These are phyloP conservation scores for Marchantia polymorpha DNA, from an alignment of 225 moss, liverwort and hornwort species.

Conservation along the genomic window DNA sequence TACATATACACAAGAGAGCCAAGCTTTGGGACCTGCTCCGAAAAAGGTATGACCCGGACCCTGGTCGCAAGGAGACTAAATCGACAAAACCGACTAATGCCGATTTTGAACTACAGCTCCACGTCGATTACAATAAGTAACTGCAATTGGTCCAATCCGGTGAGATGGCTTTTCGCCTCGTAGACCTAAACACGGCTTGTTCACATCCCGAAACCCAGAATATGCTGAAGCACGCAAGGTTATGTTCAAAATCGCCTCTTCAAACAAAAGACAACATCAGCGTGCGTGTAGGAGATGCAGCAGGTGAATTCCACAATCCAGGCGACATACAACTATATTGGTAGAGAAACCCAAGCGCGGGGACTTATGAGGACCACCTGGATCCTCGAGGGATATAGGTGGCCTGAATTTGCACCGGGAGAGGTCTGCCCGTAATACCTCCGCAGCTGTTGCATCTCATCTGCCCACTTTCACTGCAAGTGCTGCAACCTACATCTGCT, in stretches of 20 bases:
- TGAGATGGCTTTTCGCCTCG: slow-evolving; percentile 3
- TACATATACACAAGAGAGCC: slow-evolving; percentile 21
- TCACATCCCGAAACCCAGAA: neutral
- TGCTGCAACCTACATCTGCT: slow-evolving; percentile 74
- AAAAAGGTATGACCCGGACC: neutral
- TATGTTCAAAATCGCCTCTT: neutral
- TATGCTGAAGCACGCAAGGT: neutral
- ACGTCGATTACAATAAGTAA: neutral
- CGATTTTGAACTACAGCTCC: neutral
- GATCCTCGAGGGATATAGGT: slow-evolving; percentile 54
- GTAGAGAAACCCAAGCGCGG: neutral
- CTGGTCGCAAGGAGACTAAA: neutral
- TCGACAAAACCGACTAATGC: neutral
- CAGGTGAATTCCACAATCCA: neutral
- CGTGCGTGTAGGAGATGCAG: neutral
- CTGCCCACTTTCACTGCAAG: slow-evolving; percentile 71
- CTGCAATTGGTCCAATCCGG: neutral
- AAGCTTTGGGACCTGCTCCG: neutral
- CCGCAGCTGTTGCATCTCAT: slow-evolving; percentile 81
- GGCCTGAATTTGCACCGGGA: slow-evolving; percentile 74
- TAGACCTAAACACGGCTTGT: slow-evolving; percentile 3
- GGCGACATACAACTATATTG: slow-evolving; percentile 2
- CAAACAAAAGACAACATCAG: neutral
- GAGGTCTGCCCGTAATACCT: slow-evolving; percentile 65
- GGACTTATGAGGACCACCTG: slow-evolving; percentile 13